Conservation (phyloP, 352 stramenopile genomes). For the Phytophthora ohioensis region DNA sequence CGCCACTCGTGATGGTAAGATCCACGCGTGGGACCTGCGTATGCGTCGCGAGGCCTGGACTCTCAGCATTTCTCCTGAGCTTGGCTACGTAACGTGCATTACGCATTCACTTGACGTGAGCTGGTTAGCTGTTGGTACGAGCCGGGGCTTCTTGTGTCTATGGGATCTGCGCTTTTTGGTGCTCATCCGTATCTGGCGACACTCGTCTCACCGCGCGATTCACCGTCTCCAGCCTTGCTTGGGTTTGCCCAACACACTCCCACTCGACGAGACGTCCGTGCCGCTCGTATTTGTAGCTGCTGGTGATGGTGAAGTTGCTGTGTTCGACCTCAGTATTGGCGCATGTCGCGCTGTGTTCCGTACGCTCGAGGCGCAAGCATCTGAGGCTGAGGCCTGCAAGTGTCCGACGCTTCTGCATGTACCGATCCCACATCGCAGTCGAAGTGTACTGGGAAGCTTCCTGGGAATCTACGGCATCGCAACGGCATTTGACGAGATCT, state of each 20-base stretch:
- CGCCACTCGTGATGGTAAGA: constrained; percentile 92
- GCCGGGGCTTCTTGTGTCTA: constrained; percentile 94
- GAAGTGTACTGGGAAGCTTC: constrained; percentile 78
- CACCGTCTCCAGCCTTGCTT: constrained; percentile 89
- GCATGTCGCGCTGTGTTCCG: constrained; percentile 94
- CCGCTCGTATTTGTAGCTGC: constrained; percentile 95
- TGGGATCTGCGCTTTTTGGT: constrained; percentile 97
- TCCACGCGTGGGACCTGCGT: constrained; percentile 94
- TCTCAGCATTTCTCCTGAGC: constrained; percentile 92
- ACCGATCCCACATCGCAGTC: constrained; percentile 76
- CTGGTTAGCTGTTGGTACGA: constrained; percentile 96
- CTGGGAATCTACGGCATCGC: constrained; percentile 84
- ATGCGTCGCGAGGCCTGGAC: constrained; percentile 93
- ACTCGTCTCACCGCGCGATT: constrained; percentile 93
- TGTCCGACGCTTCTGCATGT: constrained; percentile 82
- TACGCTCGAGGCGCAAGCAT: constrained; percentile 80
- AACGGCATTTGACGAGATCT: constrained; percentile 86
- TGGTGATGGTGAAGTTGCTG: constrained; percentile 93
- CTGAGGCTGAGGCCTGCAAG: constrained; percentile 77
- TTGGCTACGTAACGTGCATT: constrained; percentile 96
- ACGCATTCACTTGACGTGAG: constrained; percentile 95
- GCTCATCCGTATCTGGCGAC: constrained; percentile 96
- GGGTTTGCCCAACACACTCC: constrained; percentile 79
- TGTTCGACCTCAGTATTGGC: constrained; percentile 90
- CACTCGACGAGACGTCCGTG: constrained; percentile 76